phyloP scores from a whole-genome alignment of 2,329 filamentous ascomycete species.

The Orbilia javanica region DNA sequence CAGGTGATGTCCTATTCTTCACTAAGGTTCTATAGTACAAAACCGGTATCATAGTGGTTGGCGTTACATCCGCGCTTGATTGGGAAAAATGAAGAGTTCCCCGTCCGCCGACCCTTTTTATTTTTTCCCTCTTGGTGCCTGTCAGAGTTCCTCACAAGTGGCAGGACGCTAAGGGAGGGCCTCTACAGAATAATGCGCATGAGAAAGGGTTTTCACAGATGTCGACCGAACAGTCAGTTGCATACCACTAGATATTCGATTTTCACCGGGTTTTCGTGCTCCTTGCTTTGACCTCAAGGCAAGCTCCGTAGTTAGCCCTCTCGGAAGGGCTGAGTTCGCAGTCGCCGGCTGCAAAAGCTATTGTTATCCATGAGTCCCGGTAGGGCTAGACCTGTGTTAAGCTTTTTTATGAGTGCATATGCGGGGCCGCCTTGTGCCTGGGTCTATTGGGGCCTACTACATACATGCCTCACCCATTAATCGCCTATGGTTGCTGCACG shows the following conservation, averaged over 20 bases:
- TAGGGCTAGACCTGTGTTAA: slow-evolving; percentile 42
- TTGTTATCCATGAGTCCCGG: slow-evolving; percentile 29
- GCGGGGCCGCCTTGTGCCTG: slow-evolving; percentile 40
- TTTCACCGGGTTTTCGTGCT: background rate
- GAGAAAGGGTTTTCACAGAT: background rate
- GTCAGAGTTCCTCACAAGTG: slow-evolving; percentile 11
- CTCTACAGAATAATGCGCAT: slow-evolving; percentile 32
- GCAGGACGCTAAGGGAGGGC: background rate
- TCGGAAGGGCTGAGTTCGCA: slow-evolving; percentile 11
- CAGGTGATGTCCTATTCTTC: background rate
- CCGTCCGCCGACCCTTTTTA: background rate
- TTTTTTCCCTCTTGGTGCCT: background rate
- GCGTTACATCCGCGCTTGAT: slow-evolving; percentile 28
- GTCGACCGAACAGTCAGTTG: background rate
- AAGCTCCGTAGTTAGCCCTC: background rate
- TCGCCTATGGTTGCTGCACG: slow-evolving; percentile 12
- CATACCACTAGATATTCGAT: background rate
- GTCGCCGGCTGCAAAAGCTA: slow-evolving; percentile 16
- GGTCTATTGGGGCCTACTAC: background rate
- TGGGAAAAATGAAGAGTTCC: slow-evolving; percentile 15
- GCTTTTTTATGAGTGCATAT: slow-evolving; percentile 34
- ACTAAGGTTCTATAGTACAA: slow-evolving; percentile 15
- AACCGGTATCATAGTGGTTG: slow-evolving; percentile 5
- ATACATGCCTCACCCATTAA: background rate
- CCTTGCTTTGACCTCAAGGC: background rate